These are phyloP conservation scores for Penicillium sp. DNA, from an alignment of 2,329 filamentous ascomycete genomes.

Conservation along the genomic window DNA sequence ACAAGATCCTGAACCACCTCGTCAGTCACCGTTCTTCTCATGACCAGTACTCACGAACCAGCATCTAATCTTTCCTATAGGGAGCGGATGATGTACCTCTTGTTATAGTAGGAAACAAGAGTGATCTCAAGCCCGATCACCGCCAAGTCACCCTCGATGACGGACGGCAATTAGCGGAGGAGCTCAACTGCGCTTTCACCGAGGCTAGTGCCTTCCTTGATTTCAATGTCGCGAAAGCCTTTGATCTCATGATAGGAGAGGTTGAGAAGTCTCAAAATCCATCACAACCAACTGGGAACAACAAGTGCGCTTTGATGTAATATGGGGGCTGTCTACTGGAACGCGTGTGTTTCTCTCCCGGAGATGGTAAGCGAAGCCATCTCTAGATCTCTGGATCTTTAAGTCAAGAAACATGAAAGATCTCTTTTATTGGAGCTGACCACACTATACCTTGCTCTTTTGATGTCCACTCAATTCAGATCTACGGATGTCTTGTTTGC, in stretches of 20 bases:
- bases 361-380: constrained; percentile 7
- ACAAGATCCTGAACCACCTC: constrained; percentile 95
- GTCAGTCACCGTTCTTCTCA: constrained; percentile 51
- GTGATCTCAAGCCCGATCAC: constrained; percentile 86
- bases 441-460: not conserved
- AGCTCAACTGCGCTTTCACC: constrained; percentile 89
- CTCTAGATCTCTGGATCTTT: not conserved
- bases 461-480: constrained; percentile 2
- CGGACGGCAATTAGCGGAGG: constrained; percentile 77
- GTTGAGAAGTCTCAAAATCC: constrained; percentile 95
- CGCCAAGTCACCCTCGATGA: constrained; percentile 85
- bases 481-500: constrained; percentile 1
- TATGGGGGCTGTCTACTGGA: constrained; percentile 11
- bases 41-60: not conserved
- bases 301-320: constrained; percentile 87
- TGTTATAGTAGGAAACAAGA: constrained; percentile 96
- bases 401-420: not conserved
- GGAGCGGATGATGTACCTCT: constrained; percentile 90
- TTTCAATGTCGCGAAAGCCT: constrained; percentile 87
- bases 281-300: constrained; percentile 72
- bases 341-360: not conserved
- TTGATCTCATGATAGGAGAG: constrained; percentile 90
- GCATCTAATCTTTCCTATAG: constrained; percentile 45
- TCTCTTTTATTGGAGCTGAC: not conserved
- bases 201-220: constrained; percentile 93